Conservation (phyloP, 257 asterid species). For the Solanum neorickii region DNA sequence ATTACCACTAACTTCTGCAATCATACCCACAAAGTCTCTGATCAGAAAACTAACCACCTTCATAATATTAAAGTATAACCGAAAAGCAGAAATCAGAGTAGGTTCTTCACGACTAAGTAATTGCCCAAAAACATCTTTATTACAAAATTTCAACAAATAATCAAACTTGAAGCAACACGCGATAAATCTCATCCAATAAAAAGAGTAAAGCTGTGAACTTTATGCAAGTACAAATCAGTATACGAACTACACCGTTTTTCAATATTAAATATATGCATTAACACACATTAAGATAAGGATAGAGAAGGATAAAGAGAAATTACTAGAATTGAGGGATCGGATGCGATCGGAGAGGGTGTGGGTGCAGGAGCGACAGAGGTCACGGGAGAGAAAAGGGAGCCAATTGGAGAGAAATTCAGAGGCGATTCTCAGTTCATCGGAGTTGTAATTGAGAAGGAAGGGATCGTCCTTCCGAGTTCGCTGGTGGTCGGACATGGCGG, state of each 20-base stretch:
- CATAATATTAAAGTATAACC: background rate
- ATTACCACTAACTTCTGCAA: constrained; percentile 9
- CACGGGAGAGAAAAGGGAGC: constrained; percentile 74
- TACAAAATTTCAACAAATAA: background rate
- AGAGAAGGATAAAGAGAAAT: background rate
- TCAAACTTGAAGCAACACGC: background rate
- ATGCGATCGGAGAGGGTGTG: constrained; percentile 25
- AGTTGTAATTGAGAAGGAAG: constrained; percentile 43
- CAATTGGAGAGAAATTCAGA: constrained; percentile 85
- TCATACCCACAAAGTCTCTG: background rate
- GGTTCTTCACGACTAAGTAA: background rate
- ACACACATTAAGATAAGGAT: background rate
- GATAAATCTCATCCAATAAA: background rate
- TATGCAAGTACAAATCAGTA: background rate
- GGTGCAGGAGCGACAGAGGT: constrained; percentile 59
- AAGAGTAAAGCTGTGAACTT: background rate
- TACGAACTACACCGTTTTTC: background rate
- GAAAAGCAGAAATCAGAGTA: background rate
- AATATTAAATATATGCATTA: background rate
- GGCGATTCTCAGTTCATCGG: constrained; percentile 55
- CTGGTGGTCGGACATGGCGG: constrained; percentile 8
- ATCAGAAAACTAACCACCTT: background rate
- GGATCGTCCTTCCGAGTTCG: constrained; percentile 18
- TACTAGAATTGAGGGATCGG: constrained; percentile 52
- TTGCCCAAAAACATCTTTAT: background rate